Evolutionary conservation across 495 filamentous ascomycete genomes (phyloP).

Genomic region (Penicillium robsamsonii): DNA sequence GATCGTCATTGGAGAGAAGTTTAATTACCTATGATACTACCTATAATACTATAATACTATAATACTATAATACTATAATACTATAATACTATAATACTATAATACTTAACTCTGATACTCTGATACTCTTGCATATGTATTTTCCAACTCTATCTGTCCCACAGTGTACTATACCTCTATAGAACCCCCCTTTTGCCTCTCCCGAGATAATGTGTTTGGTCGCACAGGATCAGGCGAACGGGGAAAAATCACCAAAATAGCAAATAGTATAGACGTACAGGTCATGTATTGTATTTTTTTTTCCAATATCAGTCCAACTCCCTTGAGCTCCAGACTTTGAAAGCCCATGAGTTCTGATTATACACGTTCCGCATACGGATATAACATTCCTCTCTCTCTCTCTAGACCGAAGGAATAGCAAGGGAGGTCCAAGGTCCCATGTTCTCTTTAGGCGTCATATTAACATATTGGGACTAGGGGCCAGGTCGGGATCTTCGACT

Average conservation of each 20-base stretch:
- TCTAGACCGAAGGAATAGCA: not conserved
- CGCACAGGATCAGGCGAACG: slow-evolving; percentile 8
- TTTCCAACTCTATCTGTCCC: not conserved
- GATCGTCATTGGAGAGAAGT: slow-evolving; percentile 34
- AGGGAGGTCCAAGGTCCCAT: slow-evolving; percentile 21
- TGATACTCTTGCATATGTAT: not conserved
- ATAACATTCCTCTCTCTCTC: slow-evolving; percentile 16
- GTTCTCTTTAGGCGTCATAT: slow-evolving; percentile 47
- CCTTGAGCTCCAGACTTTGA: no score
- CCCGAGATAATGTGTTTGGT: slow-evolving; percentile 10
- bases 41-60: no score
- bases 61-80: no score
- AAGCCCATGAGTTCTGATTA: not conserved
- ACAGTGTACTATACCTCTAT: not conserved
- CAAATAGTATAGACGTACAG: not conserved
- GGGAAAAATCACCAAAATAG: slow-evolving; percentile 4
- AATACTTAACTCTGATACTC: not conserved
- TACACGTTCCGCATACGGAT: slow-evolving; percentile 16
- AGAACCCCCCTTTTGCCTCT: not conserved
- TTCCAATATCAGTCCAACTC: not conserved
- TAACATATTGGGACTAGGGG: slow-evolving; percentile 51
- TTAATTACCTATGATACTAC: slow-evolving; percentile 20
- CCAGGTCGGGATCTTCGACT: slow-evolving; percentile 41
- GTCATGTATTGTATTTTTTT: slow-evolving; percentile 3
- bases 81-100: no score